phyloP scores from a whole-genome alignment of 345 rosid genomes.

The Melaleuca quinquenervia region DNA sequence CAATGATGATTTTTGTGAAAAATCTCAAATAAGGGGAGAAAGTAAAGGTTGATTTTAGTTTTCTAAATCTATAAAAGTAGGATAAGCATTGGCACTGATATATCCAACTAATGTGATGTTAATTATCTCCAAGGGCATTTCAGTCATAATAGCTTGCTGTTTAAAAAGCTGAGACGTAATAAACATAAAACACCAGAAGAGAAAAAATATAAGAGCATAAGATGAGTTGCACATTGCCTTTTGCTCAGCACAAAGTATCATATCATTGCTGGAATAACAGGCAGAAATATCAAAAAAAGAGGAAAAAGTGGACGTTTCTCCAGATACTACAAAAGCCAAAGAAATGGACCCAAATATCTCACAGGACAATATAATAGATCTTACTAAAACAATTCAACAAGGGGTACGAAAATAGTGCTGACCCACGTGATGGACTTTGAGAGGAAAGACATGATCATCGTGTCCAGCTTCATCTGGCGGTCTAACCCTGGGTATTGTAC shows the following conservation, averaged over 20 bases:
- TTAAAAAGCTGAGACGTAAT: neutral
- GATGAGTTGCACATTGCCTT: neutral
- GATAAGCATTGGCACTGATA: neutral
- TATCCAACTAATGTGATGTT: neutral
- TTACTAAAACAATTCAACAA: neutral
- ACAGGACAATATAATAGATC: neutral
- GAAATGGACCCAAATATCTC: neutral
- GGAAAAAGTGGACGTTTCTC: neutral
- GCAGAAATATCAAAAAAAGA: neutral
- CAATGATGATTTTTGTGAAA: neutral
- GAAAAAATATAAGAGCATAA: neutral
- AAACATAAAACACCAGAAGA: neutral
- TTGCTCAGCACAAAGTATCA: neutral
- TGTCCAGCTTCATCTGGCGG: slow-evolving; percentile 66
- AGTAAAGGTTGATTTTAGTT: neutral
- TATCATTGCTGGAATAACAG: neutral
- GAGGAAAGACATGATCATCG: slow-evolving; percentile 58
- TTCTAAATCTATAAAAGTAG: neutral
- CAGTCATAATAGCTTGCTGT: neutral
- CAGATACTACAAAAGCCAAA: neutral
- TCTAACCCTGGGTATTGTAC: slow-evolving; percentile 84
- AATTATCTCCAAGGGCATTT: neutral
- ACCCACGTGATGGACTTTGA: slow-evolving; percentile 65
- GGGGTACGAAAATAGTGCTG: neutral
- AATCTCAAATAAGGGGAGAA: neutral